These are phyloP conservation scores for Gilbertella persicaria DNA, from an alignment of 371 early-diverging fungal species.

Conservation along the genomic window DNA sequence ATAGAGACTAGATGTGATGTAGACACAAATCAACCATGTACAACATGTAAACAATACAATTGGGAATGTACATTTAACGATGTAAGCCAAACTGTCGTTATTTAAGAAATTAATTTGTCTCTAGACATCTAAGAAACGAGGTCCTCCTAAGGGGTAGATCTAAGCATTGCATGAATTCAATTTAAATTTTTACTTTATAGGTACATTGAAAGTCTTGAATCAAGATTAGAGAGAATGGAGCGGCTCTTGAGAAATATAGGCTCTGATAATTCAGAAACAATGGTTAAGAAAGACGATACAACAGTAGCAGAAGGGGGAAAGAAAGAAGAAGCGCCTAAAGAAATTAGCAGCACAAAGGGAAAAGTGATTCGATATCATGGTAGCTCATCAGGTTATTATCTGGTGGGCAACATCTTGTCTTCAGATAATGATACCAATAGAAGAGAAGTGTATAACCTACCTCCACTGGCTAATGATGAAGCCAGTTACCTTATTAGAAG, in stretches of 20 bases:
- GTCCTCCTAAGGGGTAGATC: constrained; percentile 52
- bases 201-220: constrained; percentile 47
- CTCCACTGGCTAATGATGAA: constrained; percentile 1
- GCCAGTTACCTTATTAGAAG: constrained; percentile 16
- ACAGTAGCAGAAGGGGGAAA: not conserved
- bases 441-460: constrained; percentile 7
- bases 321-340: not conserved
- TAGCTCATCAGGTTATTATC: constrained; percentile 50
- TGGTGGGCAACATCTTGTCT: constrained; percentile 34
- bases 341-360: not conserved
- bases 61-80: constrained; percentile 52
- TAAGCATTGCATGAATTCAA: not conserved
- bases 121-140: constrained; percentile 47
- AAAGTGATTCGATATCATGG: constrained; percentile 44
- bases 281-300: not conserved
- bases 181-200: constrained; percentile 16
- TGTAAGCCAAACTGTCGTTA: constrained; percentile 21
- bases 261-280: not conserved
- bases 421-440: constrained; percentile 1
- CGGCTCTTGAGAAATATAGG: constrained; percentile 26
- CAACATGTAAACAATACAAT: constrained; percentile 43
- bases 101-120: not conserved
- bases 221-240: constrained; percentile 43
- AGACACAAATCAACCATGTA: constrained; percentile 35
- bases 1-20: constrained; percentile 40